Evolutionary conservation across 2,329 filamentous ascomycete genomes (phyloP).

Genomic region (Aplosporella prunicola): DNA sequence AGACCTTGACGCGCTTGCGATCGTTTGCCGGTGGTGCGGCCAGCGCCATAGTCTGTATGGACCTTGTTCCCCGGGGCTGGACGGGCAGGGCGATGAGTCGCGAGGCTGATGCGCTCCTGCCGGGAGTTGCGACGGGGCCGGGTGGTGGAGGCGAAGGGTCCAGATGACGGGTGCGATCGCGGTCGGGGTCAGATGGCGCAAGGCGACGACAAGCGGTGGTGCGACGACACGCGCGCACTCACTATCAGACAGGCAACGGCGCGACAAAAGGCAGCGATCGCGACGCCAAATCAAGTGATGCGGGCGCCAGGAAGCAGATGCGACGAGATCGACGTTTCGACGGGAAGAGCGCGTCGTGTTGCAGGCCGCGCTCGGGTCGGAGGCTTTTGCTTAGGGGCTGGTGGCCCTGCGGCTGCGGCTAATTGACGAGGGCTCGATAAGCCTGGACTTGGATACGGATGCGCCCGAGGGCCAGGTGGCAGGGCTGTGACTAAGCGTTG

Average conservation of each 20-base stretch:
- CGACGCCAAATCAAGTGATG: slow-evolving; percentile 3
- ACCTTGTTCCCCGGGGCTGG: slow-evolving; percentile 25
- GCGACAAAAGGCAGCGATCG: background rate
- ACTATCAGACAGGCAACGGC: slow-evolving; percentile 3
- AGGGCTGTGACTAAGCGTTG: too few relatives aligned
- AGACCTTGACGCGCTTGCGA: slow-evolving; percentile 81
- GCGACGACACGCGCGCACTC: slow-evolving; percentile 4
- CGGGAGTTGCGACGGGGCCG: slow-evolving; percentile 11
- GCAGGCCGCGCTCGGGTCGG: slow-evolving; percentile 10
- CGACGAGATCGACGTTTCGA: slow-evolving; percentile 9
- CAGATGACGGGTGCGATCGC: slow-evolving; percentile 6
- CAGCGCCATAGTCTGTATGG: slow-evolving; percentile 27
- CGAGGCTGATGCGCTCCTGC: slow-evolving; percentile 2
- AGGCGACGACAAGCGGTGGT: slow-evolving; percentile 1
- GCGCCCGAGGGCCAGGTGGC: too few relatives aligned
- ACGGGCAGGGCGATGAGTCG: slow-evolving; percentile 11
- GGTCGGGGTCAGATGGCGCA: slow-evolving; percentile 6
- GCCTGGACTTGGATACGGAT: too few relatives aligned
- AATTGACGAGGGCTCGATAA: slow-evolving; percentile 8
- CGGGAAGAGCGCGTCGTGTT: slow-evolving; percentile 10
- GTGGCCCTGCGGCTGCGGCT: slow-evolving; percentile 8
- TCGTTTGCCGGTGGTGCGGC: slow-evolving; percentile 39
- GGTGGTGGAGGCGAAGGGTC: slow-evolving; percentile 12
- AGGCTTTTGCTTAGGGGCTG: slow-evolving; percentile 10
- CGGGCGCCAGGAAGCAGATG: slow-evolving; percentile 6